Evolutionary conservation across 2,329 filamentous ascomycete species (phyloP), one percentile per base, ranked within the genome.

Genomic region (Exutisphaerella laricina): DNA sequence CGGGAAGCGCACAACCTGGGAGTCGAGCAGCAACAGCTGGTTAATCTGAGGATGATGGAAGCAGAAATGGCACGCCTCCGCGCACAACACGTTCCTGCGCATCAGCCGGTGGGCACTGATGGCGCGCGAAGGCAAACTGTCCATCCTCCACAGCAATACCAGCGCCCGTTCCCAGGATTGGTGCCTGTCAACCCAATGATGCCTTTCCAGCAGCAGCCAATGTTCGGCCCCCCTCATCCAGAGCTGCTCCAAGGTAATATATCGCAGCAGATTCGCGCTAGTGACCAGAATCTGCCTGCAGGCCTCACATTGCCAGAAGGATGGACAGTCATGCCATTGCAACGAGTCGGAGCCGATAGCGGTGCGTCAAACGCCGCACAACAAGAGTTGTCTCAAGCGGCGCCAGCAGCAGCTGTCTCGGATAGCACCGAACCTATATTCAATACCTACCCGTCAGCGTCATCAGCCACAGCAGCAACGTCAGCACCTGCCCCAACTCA

Each of bases 31-130:
- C 75, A 82, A 23, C 84, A 92, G 59, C 61, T 89, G 4, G 74
- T 79, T 35, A 67, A 78, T n/a, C 68, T 88, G n/a, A 75, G 82
- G 39, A 67, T 79, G 12, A 70, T 92, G 47, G 76, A 85, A 47
- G 66, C 69, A 14, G 86, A 92, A 60, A 63, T 92, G 37, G 70
- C 77, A 23, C 75, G 82, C 46, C 69, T 89, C 41, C 79, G 83
- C 17, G 71, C 55, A 10, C 42, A 55, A 14, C 50, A 57, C 8
- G 37, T 57, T n/a, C 54, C 52, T 8, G 41, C 39, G 12, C 53
- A 57, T 17, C 55, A 39, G 20, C 45, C 53, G 32, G 34, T 49
- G 18, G 51, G 49, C 12, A 45, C 41, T n/a, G 39, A 35, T 12
- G 51, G 45, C n/a, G 40, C 45, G 13, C 44, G 45, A 20, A 32